Conservation (phyloP, 2,329 filamentous ascomycete species). For the Ascochyta viciae-villosae region DNA sequence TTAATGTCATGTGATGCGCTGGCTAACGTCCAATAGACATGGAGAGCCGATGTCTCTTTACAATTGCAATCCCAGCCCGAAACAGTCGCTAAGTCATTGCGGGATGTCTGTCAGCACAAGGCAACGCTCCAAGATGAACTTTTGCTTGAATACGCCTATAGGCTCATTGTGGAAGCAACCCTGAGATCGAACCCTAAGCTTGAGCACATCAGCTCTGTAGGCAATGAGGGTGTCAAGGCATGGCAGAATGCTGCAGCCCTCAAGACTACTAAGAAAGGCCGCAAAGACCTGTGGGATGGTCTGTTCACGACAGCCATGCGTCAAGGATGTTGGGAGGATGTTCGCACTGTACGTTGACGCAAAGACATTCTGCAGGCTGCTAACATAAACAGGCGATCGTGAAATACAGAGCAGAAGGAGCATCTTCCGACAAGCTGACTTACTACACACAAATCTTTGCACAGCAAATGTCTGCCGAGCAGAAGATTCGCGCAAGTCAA, state of each 20-base stretch:
- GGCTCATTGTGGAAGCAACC: slow-evolving; percentile 27
- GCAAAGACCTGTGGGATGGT: slow-evolving; percentile 36
- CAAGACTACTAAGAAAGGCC: slow-evolving; percentile 30
- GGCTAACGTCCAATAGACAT: slow-evolving; percentile 30
- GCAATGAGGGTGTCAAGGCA: slow-evolving; percentile 29
- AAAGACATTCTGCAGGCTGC: background rate
- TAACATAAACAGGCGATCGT: slow-evolving; percentile 34
- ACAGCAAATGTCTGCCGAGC: slow-evolving; percentile 37
- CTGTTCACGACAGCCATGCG: slow-evolving; percentile 38
- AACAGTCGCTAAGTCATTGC: slow-evolving; percentile 21
- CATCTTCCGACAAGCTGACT: slow-evolving; percentile 30
- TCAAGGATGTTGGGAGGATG: slow-evolving; percentile 46
- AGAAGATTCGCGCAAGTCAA: slow-evolving; percentile 20
- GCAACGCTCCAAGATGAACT: slow-evolving; percentile 33
- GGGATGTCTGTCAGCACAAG: slow-evolving; percentile 28
- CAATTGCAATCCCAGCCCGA: slow-evolving; percentile 22
- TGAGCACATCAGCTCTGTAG: slow-evolving; percentile 22
- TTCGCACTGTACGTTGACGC: slow-evolving; percentile 34
- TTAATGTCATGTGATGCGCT: slow-evolving; percentile 1
- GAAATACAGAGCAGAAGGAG: slow-evolving; percentile 37
- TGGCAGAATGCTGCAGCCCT: slow-evolving; percentile 41
- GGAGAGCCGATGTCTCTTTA: slow-evolving; percentile 40
- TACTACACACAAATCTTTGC: slow-evolving; percentile 40
- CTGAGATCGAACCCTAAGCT: slow-evolving; percentile 12
- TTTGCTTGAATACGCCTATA: slow-evolving; percentile 40